Conservation (phyloP, 306 rosid species). For the Canavalia ensiformis region DNA sequence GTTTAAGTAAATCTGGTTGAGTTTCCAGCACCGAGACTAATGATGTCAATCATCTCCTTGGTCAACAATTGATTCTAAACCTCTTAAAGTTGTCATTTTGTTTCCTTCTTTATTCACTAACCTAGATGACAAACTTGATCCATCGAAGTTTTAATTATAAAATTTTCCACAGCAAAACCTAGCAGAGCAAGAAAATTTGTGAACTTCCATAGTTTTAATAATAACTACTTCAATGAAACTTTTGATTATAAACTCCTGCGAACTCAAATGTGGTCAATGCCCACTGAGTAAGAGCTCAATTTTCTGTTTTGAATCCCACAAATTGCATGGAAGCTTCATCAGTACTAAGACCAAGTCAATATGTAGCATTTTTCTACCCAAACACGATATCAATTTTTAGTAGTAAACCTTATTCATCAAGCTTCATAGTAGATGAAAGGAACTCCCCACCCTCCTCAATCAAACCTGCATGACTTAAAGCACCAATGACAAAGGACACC, state of each 20-base stretch:
- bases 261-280: neutral
- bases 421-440: no score
- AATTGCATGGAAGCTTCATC: neutral
- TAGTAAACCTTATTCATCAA: no score
- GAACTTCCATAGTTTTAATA: neutral
- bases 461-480: no score
- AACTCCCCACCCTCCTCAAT: no score
- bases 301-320: neutral
- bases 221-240: neutral
- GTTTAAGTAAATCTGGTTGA: neutral
- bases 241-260: neutral
- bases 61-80: neutral
- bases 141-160: neutral
- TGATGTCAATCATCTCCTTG: neutral
- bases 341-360: neutral
- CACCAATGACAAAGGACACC: no score
- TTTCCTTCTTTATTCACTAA: neutral
- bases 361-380: neutral
- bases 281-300: no score
- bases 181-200: constrained; percentile 13
- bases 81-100: neutral
- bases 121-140: neutral
- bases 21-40: neutral
- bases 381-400: no score
- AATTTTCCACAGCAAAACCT: neutral